Base-by-base conservation (phyloP, 257 asterid genomes). In the Solanum tarijense region DNA sequence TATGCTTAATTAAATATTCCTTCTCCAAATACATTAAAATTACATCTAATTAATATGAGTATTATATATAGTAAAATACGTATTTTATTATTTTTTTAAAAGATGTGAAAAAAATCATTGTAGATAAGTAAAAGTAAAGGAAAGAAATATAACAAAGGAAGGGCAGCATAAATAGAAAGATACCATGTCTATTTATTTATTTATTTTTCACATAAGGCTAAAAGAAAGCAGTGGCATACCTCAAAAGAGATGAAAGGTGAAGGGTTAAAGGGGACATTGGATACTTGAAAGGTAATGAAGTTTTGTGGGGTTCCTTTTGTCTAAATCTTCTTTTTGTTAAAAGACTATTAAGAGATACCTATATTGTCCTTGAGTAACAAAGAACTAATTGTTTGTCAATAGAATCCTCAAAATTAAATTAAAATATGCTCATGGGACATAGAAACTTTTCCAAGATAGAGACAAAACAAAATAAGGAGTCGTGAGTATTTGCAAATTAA, bases 311-410 rank as follows among this genome's bases (percentile, higher is more conserved):
- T 91, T 94, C 90, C 88, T 18, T 92, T 94, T 92, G 98, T 95
- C 93, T 89, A 92, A 88, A 90, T 89, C 90, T 81, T 41, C 83
- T 32, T 83, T 85, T 86, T 65, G 39, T 46, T 81, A 79, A 79
- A 48, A 43, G 27, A 7, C 18, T 41, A 86, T 6, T 36, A 29
- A 87, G 58, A 72, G 32, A 94, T 92, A 72, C 96, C 95, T 94
- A 90, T 55, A 84, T 92, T 95, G 98, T 96, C 98, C 82, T 92
- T 86, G 88, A 91, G 95, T 86, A 90, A 48, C 82, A 86, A 91
- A 90, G 88, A 89, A 92, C 88, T 95, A 91, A 90, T 69, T 90
- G 98, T 94, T 94, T 96, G 99, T 95, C 96, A 75, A 79, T n/a
- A 91, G 98, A 95, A 95, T 95, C 96, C 60, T 68, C 55, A 31